Percentiles rank a stretch among this genome's conserved stretches.
Conservation (phyloP, 108 stramenopile species). For the Skeletonema marinoi region DNA sequence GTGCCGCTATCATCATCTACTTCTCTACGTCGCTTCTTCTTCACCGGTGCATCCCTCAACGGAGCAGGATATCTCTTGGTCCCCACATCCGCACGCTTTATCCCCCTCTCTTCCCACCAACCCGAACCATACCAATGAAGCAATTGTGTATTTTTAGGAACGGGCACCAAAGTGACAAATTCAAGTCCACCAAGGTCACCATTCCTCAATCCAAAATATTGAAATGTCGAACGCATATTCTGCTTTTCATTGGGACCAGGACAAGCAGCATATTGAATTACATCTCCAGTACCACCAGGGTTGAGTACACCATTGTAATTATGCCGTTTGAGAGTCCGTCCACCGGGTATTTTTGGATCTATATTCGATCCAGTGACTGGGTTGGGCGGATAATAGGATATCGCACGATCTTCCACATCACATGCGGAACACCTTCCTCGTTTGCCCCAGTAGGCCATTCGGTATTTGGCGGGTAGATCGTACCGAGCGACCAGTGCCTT, state of each 20-base stretch:
- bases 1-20: no score
- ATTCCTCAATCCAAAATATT: slow-evolving; percentile 67
- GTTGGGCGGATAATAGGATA: slow-evolving; percentile 66
- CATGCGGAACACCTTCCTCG: slow-evolving; percentile 52
- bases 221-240: slow-evolving; percentile 70
- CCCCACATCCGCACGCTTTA: slow-evolving; percentile 62
- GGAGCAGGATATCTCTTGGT: slow-evolving; percentile 67
- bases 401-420: slow-evolving; percentile 63
- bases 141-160: slow-evolving; percentile 66
- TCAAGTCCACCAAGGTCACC: slow-evolving; percentile 62
- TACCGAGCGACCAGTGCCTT: slow-evolving; percentile 62
- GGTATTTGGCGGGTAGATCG: slow-evolving; percentile 58
- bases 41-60: slow-evolving; percentile 11
- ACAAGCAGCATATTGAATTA: slow-evolving; percentile 67
- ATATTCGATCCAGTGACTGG: slow-evolving; percentile 54
- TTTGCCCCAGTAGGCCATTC: slow-evolving; percentile 59
- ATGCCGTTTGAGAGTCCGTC: slow-evolving; percentile 41
- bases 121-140: slow-evolving; percentile 73
- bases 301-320: slow-evolving; percentile 79
- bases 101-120: slow-evolving; percentile 60
- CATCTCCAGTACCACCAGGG: slow-evolving; percentile 59
- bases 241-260: slow-evolving; percentile 66
- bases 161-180: slow-evolving; percentile 54
- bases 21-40: neutral
- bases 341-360: slow-evolving; percentile 34